Evolutionary conservation across 306 rosid species (phyloP).

Genomic region (Vicia sativa): DNA sequence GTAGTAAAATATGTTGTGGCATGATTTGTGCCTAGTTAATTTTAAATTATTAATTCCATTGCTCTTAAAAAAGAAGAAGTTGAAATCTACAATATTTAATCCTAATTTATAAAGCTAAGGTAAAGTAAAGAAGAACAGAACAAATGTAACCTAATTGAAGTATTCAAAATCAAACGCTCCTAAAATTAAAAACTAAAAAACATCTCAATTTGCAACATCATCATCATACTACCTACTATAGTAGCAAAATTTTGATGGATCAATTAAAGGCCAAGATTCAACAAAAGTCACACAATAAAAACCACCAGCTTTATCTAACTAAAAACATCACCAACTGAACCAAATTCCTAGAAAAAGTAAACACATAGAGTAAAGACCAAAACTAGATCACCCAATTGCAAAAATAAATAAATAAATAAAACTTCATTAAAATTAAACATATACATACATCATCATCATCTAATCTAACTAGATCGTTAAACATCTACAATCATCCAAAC

Average conservation of each 20-base stretch:
- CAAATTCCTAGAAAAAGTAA: not conserved
- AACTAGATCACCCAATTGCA: conserved; percentile 2
- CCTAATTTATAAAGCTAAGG: not conserved
- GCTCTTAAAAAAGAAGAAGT: no score
- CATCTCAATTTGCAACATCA: not conserved
- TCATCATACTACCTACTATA: not conserved
- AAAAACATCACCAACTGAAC: conserved; percentile 2
- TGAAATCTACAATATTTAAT: no score
- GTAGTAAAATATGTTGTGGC: no score
- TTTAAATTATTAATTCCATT: no score
- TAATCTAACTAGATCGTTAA: conserved; percentile 40
- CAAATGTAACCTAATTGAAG: not conserved
- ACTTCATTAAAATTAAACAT: conserved; percentile 13
- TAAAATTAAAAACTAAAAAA: not conserved
- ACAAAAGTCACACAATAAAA: not conserved
- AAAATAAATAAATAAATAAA: not conserved
- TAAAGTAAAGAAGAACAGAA: not conserved
- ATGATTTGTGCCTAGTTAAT: no score
- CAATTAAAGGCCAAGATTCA: no score
- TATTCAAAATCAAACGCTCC: not conserved
- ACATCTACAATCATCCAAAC: conserved; percentile 38
- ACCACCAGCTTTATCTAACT: not conserved
- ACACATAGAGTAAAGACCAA: not conserved
- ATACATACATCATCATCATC: conserved; percentile 28
- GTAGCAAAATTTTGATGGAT: no score